Percentiles rank a stretch among this genome's conserved stretches.
phyloP scores from a whole-genome alignment of 2,329 filamentous ascomycete species.

The Chlorencoelia australis region DNA sequence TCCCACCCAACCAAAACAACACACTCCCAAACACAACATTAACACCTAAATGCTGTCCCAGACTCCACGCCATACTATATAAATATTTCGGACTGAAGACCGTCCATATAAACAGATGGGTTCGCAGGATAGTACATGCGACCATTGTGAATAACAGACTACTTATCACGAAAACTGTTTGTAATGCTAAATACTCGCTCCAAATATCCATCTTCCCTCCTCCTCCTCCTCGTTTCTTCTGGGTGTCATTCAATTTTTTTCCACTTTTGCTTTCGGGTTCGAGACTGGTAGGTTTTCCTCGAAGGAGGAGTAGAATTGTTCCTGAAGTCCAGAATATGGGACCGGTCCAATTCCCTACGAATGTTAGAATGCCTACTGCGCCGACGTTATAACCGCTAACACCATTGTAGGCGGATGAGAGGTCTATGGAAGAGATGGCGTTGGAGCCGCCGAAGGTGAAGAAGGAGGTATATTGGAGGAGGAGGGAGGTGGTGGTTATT shows the following conservation, averaged over 20 bases:
- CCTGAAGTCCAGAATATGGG: slow-evolving; percentile 78
- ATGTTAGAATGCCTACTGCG: slow-evolving; percentile 76
- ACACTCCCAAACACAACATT: slow-evolving; percentile 54
- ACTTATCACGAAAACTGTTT: slow-evolving; percentile 61
- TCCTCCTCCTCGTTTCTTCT: slow-evolving; percentile 5
- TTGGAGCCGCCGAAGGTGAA: slow-evolving; percentile 89
- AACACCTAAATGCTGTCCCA: slow-evolving; percentile 69
- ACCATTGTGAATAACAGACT: slow-evolving; percentile 70
- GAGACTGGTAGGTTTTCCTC: too few species aligned
- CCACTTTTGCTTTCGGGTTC: too few species aligned
- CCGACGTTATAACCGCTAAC: slow-evolving; percentile 68
- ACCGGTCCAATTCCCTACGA: slow-evolving; percentile 84
- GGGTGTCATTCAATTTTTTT: too few species aligned
- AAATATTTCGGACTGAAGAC: slow-evolving; percentile 97
- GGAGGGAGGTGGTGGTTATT: slow-evolving; percentile 58
- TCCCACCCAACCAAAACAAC: slow-evolving; percentile 43
- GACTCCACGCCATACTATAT: slow-evolving; percentile 80
- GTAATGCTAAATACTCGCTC: slow-evolving; percentile 45
- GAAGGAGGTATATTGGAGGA: slow-evolving; percentile 75
- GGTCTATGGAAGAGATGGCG: slow-evolving; percentile 88
- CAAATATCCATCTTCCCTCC: slow-evolving; percentile 9
- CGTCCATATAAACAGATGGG: slow-evolving; percentile 96
- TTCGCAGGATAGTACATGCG: slow-evolving; percentile 73
- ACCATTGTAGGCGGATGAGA: slow-evolving; percentile 93
- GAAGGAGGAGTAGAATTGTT: slow-evolving; percentile 48